Evolutionary conservation across 148 eudicot species (phyloP), one percentile per base, ranked within the genome.

Genomic region (Rhododendron williamsianum): DNA sequence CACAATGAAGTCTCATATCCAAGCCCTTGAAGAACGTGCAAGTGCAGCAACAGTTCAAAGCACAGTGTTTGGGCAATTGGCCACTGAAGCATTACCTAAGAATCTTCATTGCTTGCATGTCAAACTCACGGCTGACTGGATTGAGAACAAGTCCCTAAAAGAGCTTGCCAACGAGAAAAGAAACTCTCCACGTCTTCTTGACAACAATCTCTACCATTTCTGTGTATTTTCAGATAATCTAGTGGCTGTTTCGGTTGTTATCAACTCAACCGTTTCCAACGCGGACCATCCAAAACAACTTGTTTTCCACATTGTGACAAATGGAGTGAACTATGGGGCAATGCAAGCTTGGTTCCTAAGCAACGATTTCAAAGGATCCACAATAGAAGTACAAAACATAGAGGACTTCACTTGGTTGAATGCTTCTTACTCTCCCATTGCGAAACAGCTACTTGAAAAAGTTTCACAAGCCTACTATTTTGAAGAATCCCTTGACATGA

Each of bases 11-110:
- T 91, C 94, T 51, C 93, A 91, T 88, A 94, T 94, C 84, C 98
- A 94, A 91, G 93, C 98, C 63, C 94, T 94, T 36, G 98, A 94
- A 89, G 95, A 92, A 81, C 94, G 93, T 84, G 95, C 95, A 18
- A 87, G 83, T 87, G 91, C 95, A 35, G 93, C 95, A 16, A 90
- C 92, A 7, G 91, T 92, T 88, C 98, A 94, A 76, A 92, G 93
- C 86, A 89, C 88, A 2, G 81, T 93, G 25, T 93, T 94, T 79
- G 95, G 95, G 43, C 93, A 94, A 87, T 83, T 94, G 87, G 93
- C 91, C 54, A 85, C 93, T 19, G 94, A 94, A 89, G 85, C 92
- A n/a, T 38, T 92, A 23, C 94, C 98, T 8, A 94, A 93, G 87
- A 89, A 84, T 60, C 95, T 94, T 43, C 94, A 94, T 36, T 94